These are phyloP conservation scores for Allomyces macrogynus DNA, from an alignment of 192 early-diverging fungal genomes.

Conservation along the genomic window DNA sequence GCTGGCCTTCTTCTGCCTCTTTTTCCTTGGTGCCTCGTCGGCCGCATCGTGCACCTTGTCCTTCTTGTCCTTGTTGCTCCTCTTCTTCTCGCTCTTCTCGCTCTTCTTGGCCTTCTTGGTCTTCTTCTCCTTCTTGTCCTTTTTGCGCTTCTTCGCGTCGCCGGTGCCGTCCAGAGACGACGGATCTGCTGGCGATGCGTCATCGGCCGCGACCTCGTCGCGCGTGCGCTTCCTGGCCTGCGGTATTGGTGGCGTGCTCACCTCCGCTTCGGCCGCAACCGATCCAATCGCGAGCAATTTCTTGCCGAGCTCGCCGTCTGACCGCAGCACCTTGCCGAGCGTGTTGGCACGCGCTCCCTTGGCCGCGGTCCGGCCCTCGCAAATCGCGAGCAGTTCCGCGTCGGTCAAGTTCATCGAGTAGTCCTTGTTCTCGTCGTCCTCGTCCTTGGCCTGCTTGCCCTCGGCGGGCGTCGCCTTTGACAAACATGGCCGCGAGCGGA, in stretches of 20 bases:
- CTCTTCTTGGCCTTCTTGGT: slow-evolving; percentile 4
- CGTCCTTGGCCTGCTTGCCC: not conserved
- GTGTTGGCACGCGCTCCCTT: slow-evolving; percentile 79
- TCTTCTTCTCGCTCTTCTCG: slow-evolving; percentile 4
- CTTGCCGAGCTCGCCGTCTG: not conserved
- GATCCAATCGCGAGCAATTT: slow-evolving; percentile 19
- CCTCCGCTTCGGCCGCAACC: slow-evolving; percentile 12
- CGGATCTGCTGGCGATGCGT: slow-evolving; percentile 8
- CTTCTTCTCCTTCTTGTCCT: slow-evolving; percentile 5
- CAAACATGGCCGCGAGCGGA: slow-evolving; percentile 28
- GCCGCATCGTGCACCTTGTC: too few species aligned
- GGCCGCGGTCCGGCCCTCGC: slow-evolving; percentile 73
- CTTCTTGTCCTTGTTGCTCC: too few species aligned
- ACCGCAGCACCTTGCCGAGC: slow-evolving; percentile 45
- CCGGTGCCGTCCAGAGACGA: slow-evolving; percentile 1
- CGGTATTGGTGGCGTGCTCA: slow-evolving; percentile 10
- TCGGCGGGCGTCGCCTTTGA: slow-evolving; percentile 5
- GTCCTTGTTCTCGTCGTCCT: slow-evolving; percentile 45
- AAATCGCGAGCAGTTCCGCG: slow-evolving; percentile 69
- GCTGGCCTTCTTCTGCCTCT: too few species aligned
- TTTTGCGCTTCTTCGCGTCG: slow-evolving; percentile 1
- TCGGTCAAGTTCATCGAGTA: slow-evolving; percentile 62
- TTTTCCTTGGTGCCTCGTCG: too few species aligned
- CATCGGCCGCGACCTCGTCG: not conserved
- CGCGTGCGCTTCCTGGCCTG: slow-evolving; percentile 4